Evolutionary conservation across 495 filamentous ascomycete genomes (phyloP).

Genomic region (Podospora tetraspora): DNA sequence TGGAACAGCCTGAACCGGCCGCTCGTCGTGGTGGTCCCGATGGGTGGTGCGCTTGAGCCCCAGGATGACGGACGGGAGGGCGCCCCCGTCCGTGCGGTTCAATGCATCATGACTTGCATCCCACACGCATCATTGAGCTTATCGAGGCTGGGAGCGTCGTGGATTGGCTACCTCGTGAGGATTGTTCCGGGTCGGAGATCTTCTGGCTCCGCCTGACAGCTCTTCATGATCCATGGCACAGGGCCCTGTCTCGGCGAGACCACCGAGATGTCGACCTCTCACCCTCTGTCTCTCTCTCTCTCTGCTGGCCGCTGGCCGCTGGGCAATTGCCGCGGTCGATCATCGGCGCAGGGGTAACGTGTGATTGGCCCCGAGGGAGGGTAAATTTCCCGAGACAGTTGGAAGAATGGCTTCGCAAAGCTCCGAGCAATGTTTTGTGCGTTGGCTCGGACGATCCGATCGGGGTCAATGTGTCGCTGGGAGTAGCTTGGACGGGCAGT

Average conservation of each 20-base stretch:
- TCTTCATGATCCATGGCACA: background rate
- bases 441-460: background rate
- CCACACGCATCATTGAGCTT: background rate
- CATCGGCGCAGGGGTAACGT: background rate
- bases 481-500: background rate
- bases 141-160: background rate
- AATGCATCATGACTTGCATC: conserved; percentile 13
- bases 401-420: conserved; percentile 5
- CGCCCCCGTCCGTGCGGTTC: conserved; percentile 16
- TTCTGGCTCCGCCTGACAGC: conserved; percentile 1
- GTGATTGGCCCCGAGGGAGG: conserved; percentile 1
- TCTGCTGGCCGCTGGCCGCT: background rate
- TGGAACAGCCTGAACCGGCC: conserved; percentile 23
- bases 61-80: background rate
- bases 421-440: background rate
- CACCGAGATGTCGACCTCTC: background rate
- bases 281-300: background rate
- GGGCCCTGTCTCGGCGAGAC: background rate
- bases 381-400: conserved; percentile 13
- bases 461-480: background rate
- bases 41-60: conserved; percentile 7
- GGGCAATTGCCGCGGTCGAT: conserved; percentile 1
- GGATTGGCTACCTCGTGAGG: background rate
- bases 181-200: conserved; percentile 6
- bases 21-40: conserved; percentile 3